Conservation (phyloP, 1,139 yeast species). For the Scheffersomyces segobiensis region DNA sequence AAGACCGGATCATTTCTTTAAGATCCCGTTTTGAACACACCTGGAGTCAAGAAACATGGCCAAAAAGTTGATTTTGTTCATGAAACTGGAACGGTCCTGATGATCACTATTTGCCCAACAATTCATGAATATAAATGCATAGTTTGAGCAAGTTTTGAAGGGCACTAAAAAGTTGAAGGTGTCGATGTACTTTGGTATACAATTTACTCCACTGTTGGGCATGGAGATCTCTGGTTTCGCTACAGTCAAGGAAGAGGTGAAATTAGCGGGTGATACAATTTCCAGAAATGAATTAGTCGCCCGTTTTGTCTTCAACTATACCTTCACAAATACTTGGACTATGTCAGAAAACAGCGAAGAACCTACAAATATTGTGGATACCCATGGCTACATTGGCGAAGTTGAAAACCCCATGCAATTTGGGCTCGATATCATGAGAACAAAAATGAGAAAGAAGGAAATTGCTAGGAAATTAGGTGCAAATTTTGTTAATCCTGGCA, state of each 20-base stretch:
- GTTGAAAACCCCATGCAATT: slow-evolving; percentile 16
- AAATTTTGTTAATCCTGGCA: slow-evolving; percentile 14
- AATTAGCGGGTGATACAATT: too few species aligned
- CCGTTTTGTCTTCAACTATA: too few species aligned
- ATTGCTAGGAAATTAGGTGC: slow-evolving; percentile 17
- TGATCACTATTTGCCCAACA: slow-evolving; percentile 15
- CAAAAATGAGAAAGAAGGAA: slow-evolving; percentile 12
- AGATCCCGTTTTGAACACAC: slow-evolving; percentile 22
- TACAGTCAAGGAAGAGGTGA: slow-evolving; percentile 15
- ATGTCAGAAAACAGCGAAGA: too few species aligned
- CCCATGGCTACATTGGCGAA: slow-evolving; percentile 20
- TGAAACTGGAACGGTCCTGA: slow-evolving; percentile 24
- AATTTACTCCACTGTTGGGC: slow-evolving; percentile 24
- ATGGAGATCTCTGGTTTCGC: slow-evolving; percentile 23
- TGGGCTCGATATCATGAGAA: slow-evolving; percentile 10
- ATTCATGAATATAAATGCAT: slow-evolving; percentile 15
- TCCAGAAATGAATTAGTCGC: too few species aligned
- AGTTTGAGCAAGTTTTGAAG: slow-evolving; percentile 13
- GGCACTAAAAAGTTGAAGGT: slow-evolving; percentile 16
- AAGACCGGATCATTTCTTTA: slow-evolving; percentile 19
- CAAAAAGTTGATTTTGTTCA: slow-evolving; percentile 21
- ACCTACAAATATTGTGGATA: too few species aligned
- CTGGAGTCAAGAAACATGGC: slow-evolving; percentile 13
- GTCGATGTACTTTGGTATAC: slow-evolving; percentile 14
- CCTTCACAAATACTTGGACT: too few species aligned